Evolutionary conservation across 768 basidiomycete genomes (phyloP), one percentile per base, ranked within the genome.

Genomic region (Naganishia antarctica): DNA sequence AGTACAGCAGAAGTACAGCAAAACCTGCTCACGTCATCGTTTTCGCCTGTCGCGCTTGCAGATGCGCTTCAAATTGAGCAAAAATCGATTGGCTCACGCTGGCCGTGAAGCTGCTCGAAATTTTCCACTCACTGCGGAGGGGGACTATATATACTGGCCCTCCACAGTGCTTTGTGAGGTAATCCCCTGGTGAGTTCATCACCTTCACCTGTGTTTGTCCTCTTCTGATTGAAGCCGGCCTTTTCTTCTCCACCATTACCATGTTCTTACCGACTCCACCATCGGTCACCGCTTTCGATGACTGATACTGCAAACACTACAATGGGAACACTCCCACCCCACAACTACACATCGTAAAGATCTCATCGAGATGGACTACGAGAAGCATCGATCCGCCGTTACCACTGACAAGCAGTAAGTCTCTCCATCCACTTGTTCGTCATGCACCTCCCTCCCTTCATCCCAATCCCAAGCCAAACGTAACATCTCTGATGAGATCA

Each of bases 401-500:
- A n/a, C 2, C 11, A 34, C 37, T 3, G 53, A 57, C 37, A 57
- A 57, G 23, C 53, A 57, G 43, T 60, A 34, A 45, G 59, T 44
- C 25, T 63, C 68, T 70, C 64, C 62, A 59, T 66, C 57, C 46
- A 53, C 60, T 23, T 53, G 53, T 61, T 32, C 58, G 41, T 60
- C 40, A 41, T 43, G 21, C 11, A 45, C 40, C n/a, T 58, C 47
- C 1, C 46, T 60, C 47, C 49, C 29, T 15, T 13, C 40, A 13
- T 45, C 31, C 58, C 70, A 64, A 61, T 62, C 26, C 43, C n/a
- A 48, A n/a, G n/a, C n/a, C n/a, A n/a, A n/a, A n/a, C n/a, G n/a
- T n/a, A n/a, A 32, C 29, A 47, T 69, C 66, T 66, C 70, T 69
- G 76, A 78, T 75, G 71, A 76, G 80, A 76, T 87, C 88, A 88